Evolutionary conservation across 116 monocot species (phyloP).

Genomic region (Dioscorea cayenensis): DNA sequence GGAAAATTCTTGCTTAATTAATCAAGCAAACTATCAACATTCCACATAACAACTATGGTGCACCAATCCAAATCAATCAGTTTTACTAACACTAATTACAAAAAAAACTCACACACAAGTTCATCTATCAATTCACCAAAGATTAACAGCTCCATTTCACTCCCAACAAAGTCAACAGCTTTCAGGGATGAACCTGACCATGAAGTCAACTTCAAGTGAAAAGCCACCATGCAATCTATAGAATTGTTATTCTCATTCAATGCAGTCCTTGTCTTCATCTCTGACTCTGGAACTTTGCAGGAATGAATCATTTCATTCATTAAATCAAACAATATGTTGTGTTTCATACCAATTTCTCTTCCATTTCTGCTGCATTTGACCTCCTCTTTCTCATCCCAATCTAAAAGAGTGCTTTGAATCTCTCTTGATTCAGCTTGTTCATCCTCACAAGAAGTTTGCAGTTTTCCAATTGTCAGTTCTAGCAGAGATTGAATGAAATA

Average conservation of each 20-base stretch:
- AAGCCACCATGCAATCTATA: slow-evolving; percentile 25
- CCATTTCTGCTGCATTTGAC: slow-evolving; percentile 16
- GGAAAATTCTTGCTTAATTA: too few species aligned
- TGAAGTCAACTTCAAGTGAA: slow-evolving; percentile 31
- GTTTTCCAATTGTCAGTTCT: slow-evolving; percentile 17
- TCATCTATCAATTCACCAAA: too few species aligned
- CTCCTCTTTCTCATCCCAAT: slow-evolving; percentile 46
- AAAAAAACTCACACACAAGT: slow-evolving; percentile 1
- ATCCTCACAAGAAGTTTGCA: slow-evolving; percentile 7
- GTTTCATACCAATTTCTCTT: not conserved
- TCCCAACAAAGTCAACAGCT: slow-evolving; percentile 6
- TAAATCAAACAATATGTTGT: slow-evolving; percentile 44
- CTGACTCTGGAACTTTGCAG: slow-evolving; percentile 23
- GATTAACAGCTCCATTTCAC: too few species aligned
- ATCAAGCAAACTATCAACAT: not conserved
- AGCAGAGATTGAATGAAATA: not conserved
- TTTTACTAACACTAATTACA: not conserved
- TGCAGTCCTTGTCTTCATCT: slow-evolving; percentile 7
- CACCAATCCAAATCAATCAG: not conserved
- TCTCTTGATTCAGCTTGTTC: slow-evolving; percentile 27
- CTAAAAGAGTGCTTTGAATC: slow-evolving; percentile 33
- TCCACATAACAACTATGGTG: not conserved
- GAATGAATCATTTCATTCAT: slow-evolving; percentile 19
- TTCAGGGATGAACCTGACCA: slow-evolving; percentile 22
- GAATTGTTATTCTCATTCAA: slow-evolving; percentile 22